Percentiles rank a stretch among this genome's conserved stretches.
phyloP scores from a whole-genome alignment of 2,329 filamentous ascomycete species.

The Cladosporium phlei region DNA sequence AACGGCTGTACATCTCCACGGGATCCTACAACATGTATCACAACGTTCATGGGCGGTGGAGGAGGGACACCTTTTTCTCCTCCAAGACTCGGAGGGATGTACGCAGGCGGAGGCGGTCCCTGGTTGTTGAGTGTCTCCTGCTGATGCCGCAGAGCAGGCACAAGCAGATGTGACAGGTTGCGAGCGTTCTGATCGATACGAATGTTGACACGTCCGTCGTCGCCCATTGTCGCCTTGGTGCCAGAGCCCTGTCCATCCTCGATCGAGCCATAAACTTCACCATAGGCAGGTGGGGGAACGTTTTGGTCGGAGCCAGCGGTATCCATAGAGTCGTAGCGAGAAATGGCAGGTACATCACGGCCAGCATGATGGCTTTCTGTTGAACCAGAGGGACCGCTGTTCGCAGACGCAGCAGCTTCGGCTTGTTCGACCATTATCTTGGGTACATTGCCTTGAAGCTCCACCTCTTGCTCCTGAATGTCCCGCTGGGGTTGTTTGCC shows the following conservation, averaged over 20 bases:
- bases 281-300: conserved; percentile 37
- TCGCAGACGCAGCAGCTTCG: conserved; percentile 23
- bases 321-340: conserved; percentile 5
- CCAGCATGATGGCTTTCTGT: conserved; percentile 11
- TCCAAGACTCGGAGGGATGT: conserved; percentile 68
- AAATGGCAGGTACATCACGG: conserved; percentile 12
- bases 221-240: conserved; percentile 40
- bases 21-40: conserved; percentile 47
- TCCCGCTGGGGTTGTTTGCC: conserved; percentile 10
- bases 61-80: conserved; percentile 56
- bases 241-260: conserved; percentile 36
- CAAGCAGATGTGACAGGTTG: conserved; percentile 62
- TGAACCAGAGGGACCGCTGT: conserved; percentile 15
- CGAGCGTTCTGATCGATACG: conserved; percentile 68
- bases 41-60: conserved; percentile 45
- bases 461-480: neutral
- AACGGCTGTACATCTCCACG: conserved; percentile 50
- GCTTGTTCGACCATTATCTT: conserved; percentile 28
- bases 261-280: conserved; percentile 35
- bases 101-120: conserved; percentile 54
- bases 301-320: conserved; percentile 17
- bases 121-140: conserved; percentile 47
- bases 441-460: conserved; percentile 16
- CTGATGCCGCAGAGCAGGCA: conserved; percentile 58
- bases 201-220: conserved; percentile 74